Conservation (phyloP, 208 protist species). For the Wallacemonas sp. region DNA sequence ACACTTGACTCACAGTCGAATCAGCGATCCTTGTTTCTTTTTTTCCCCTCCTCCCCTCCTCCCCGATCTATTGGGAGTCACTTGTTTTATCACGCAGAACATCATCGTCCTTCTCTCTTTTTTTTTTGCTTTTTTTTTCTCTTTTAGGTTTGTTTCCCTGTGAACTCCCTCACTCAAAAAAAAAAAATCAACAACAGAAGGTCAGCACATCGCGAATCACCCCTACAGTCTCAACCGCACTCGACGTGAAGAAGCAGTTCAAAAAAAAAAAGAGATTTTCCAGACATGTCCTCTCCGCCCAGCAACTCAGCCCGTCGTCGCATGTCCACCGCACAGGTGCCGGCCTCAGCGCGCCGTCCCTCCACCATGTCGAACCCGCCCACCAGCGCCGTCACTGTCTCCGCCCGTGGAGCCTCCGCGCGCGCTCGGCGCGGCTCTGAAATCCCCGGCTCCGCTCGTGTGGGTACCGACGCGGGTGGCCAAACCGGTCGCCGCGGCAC, state of each 20-base stretch:
- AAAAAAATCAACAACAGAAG: too few relatives aligned
- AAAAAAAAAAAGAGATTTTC: constrained; percentile 26
- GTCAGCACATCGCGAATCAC: too few relatives aligned
- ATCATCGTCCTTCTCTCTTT: constrained; percentile 14
- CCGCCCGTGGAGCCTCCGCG: constrained; percentile 9
- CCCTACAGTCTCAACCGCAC: too few relatives aligned
- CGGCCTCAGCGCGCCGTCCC: constrained; percentile 14
- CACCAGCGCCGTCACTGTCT: constrained; percentile 6
- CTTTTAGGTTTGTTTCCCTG: not conserved
- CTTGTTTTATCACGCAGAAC: too few relatives aligned
- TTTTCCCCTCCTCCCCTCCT: too few relatives aligned
- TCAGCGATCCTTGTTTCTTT: too few relatives aligned
- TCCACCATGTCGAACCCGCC: constrained; percentile 21
- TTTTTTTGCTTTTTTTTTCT: not conserved
- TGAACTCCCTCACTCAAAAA: not conserved
- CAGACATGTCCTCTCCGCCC: constrained; percentile 3
- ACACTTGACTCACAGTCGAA: too few relatives aligned
- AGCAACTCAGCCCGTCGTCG: constrained; percentile 19
- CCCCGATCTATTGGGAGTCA: too few relatives aligned
- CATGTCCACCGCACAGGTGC: constrained; percentile 1
- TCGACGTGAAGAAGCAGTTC: not conserved
- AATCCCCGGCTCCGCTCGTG: constrained; percentile 11
- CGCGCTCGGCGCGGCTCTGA: constrained; percentile 23
- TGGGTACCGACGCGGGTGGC: not conserved
- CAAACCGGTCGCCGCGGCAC: not conserved